Percentiles rank a stretch among this genome's conserved stretches.
Conservation (phyloP, 1,284 basidiomycete genomes). For the Irpex sp. region DNA sequence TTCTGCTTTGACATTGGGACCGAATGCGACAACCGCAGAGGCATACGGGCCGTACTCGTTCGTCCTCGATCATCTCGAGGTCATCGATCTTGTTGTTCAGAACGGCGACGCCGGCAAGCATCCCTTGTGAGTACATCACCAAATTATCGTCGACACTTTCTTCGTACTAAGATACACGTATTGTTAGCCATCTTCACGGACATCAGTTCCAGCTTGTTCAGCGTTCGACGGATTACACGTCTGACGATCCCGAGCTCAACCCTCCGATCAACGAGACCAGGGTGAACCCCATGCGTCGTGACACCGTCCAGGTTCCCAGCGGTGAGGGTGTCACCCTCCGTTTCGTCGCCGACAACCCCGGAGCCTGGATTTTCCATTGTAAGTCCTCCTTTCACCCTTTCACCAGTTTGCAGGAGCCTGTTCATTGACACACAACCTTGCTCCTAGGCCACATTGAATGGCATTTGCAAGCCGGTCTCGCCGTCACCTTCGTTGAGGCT, state of each 20-base stretch:
- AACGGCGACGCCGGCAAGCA: slow-evolving; percentile 79
- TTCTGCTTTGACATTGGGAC: slow-evolving; percentile 72
- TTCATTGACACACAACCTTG: not conserved
- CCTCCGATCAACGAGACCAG: slow-evolving; percentile 76
- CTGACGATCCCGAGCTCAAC: slow-evolving; percentile 75
- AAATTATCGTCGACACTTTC: not conserved
- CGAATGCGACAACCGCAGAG: slow-evolving; percentile 59
- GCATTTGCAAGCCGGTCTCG: slow-evolving; percentile 79
- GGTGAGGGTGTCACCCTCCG: slow-evolving; percentile 63
- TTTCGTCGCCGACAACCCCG: slow-evolving; percentile 78
- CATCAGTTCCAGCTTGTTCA: slow-evolving; percentile 81
- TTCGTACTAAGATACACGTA: not conserved
- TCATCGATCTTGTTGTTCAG: slow-evolving; percentile 78
- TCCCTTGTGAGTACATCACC: slow-evolving; percentile 65
- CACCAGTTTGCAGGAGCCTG: not conserved
- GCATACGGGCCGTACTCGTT: slow-evolving; percentile 82
- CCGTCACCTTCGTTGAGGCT: slow-evolving; percentile 75
- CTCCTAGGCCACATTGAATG: slow-evolving; percentile 74
- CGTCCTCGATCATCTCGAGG: slow-evolving; percentile 71
- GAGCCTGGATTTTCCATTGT: slow-evolving; percentile 83
- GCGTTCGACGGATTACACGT: slow-evolving; percentile 71
- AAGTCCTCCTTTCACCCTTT: slow-evolving; percentile 22
- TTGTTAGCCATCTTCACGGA: slow-evolving; percentile 71
- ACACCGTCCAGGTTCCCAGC: slow-evolving; percentile 69
- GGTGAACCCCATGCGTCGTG: slow-evolving; percentile 82